Evolutionary conservation across 2,329 filamentous ascomycete species (phyloP), one percentile per base, ranked within the genome.

Genomic region (Monilinia vaccinii-corymbosi): DNA sequence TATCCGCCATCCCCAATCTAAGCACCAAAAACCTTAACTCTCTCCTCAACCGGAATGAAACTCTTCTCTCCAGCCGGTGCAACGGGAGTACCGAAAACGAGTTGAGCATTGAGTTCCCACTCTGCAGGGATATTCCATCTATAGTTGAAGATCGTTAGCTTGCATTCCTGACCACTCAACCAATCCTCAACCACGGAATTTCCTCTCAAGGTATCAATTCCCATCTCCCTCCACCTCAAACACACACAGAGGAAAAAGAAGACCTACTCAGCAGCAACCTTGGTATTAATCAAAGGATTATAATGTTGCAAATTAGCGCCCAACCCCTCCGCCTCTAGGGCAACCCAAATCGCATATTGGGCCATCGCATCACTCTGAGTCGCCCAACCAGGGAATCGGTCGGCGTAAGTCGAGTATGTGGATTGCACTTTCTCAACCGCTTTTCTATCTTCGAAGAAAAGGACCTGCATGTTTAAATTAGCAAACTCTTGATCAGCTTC

Each of bases 301-400:
- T 96, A 96, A 78, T 96, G 91, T 80, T 96, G 91, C 57, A 96
- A 81, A 80, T 92, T 96, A 72, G 87, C 88, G 66, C 91, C 91
- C 60, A 95, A 82, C 34, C 91, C 91, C 73, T 94, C 90, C 62
- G 86, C 80, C 76, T 92, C 88, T 60, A 96, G 83, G 4, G 86
- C 88, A 21, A 86, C 86, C 91, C 91, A 96, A 67, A 91, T 73
- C 65, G 84, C 78, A 75, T 83, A 88, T 78, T 96, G 89, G 71
- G 89, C 82, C 84, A 96, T 96, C 74, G 82, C 92, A 72, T 81
- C 82, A 64, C 86, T 85, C 76, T 96, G 90, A 64, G 81, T 77
- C 60, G 85, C 84, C 89, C 89, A 96, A 68, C 73, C 71, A 63
- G 85, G 84, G 80, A 96, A 96, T 68, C 86, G 84, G 73, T 93